Conservation (phyloP, 1,139 yeast species). For the Diutina catenulata region DNA sequence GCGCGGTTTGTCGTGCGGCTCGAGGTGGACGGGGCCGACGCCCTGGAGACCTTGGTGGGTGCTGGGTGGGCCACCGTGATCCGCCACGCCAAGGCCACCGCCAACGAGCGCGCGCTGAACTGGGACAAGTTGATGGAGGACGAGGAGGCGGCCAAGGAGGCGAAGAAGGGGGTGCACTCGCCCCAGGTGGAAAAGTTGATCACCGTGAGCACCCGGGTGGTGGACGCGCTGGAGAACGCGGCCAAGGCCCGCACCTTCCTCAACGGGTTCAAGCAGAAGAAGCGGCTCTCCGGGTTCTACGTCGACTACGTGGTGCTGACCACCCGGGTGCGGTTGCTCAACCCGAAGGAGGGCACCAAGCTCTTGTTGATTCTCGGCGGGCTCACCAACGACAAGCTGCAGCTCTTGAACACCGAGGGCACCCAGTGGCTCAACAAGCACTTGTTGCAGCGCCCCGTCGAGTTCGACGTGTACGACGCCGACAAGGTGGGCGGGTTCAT, state of each 20-base stretch:
- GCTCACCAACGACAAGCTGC: conserved; percentile 37
- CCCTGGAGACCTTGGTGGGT: conserved; percentile 50
- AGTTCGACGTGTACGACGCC: conserved; percentile 52
- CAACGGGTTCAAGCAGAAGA: conserved; percentile 57
- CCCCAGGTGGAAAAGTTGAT: conserved; percentile 37
- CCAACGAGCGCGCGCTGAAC: conserved; percentile 55
- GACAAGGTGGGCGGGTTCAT: conserved; percentile 78
- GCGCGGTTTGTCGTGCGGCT: conserved; percentile 54
- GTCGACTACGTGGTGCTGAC: conserved; percentile 65
- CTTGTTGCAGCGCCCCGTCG: conserved; percentile 62
- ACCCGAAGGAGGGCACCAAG: conserved; percentile 64
- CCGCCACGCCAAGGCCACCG: conserved; percentile 62
- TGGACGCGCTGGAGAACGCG: conserved; percentile 70
- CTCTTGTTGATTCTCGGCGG: conserved; percentile 72
- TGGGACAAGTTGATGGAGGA: conserved; percentile 73
- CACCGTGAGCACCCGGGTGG: conserved; percentile 45
- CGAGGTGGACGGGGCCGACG: conserved; percentile 36
- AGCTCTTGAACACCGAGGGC: conserved; percentile 41
- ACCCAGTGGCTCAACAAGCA: conserved; percentile 41
- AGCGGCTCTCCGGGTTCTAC: conserved; percentile 46
- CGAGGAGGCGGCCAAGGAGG: conserved; percentile 48
- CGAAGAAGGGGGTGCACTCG: conserved; percentile 49
- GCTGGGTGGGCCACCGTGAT: conserved; percentile 71
- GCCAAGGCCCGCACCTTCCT: conserved; percentile 67
- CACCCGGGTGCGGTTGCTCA: conserved; percentile 51